phyloP scores from a whole-genome alignment of 2,329 filamentous ascomycete species.

The Aspergillus felis region DNA sequence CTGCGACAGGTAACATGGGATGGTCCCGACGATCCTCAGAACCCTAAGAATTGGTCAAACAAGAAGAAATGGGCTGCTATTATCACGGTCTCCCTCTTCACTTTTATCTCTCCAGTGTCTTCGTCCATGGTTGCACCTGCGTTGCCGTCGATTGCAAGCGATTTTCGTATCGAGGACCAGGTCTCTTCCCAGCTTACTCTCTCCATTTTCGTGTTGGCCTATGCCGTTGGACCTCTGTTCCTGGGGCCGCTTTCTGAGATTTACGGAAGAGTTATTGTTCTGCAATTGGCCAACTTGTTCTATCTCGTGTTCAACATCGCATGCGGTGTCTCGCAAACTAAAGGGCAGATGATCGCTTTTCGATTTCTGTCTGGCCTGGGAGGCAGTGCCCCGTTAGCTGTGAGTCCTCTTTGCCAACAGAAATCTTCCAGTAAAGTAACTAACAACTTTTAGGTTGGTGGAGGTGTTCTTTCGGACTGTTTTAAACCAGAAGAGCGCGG shows the following conservation, averaged over 20 bases:
- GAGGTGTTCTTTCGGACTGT: constrained; percentile 53
- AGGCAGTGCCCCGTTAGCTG: constrained; percentile 53
- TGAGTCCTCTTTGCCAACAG: constrained; percentile 22
- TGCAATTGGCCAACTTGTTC: constrained; percentile 54
- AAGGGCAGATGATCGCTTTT: constrained; percentile 54
- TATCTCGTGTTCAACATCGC: constrained; percentile 58
- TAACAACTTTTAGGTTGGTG: constrained; percentile 36
- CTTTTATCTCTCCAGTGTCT: constrained; percentile 61
- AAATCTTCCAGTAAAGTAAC: constrained; percentile 1
- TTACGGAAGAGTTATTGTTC: constrained; percentile 52
- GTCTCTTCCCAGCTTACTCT: constrained; percentile 48
- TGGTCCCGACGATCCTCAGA: constrained; percentile 48
- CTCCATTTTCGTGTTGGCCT: constrained; percentile 55
- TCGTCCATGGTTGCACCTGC: constrained; percentile 58
- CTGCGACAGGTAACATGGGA: constrained; percentile 44
- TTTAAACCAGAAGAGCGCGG: constrained; percentile 61
- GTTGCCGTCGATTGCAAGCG: constrained; percentile 49
- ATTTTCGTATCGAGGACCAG: constrained; percentile 50
- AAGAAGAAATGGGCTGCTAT: constrained; percentile 56
- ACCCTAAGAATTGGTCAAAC: constrained; percentile 53
- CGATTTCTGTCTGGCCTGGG: constrained; percentile 58
- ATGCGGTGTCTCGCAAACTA: constrained; percentile 54
- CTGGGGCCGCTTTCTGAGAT: constrained; percentile 54
- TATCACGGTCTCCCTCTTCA: constrained; percentile 54
- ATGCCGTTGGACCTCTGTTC: constrained; percentile 51